Percentiles rank a stretch among this genome's conserved stretches.
Conservation (phyloP, 352 stramenopile species). For the Phytophthora europaea region DNA sequence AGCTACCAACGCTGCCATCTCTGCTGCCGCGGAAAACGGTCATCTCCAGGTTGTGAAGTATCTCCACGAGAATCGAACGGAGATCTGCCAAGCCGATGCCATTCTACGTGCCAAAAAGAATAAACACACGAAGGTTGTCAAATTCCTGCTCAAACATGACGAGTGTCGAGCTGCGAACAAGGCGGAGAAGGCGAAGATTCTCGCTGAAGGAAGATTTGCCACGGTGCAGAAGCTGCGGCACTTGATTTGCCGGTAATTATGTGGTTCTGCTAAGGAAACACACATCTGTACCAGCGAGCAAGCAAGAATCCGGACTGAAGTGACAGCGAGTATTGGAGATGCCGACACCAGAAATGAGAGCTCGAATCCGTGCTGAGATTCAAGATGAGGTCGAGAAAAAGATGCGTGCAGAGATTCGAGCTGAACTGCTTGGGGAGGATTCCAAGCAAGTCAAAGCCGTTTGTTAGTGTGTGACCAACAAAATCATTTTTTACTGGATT, state of each 20-base stretch:
- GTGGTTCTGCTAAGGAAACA: constrained; percentile 8
- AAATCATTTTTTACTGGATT: no score
- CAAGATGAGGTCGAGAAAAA: constrained; percentile 9
- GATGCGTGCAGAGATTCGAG: constrained; percentile 22
- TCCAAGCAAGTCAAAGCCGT: background rate
- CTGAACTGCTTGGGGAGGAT: constrained; percentile 13
- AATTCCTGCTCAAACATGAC: constrained; percentile 13
- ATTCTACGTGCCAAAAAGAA: constrained; percentile 14
- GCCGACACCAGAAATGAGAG: constrained; percentile 8
- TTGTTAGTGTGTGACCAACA: background rate
- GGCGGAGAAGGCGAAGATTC: background rate
- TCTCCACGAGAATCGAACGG: constrained; percentile 14
- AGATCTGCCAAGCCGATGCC: background rate
- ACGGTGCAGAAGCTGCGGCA: background rate
- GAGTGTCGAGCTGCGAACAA: constrained; percentile 17
- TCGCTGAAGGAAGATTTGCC: background rate
- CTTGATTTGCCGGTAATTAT: constrained; percentile 1
- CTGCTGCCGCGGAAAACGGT: constrained; percentile 19
- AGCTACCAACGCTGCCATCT: constrained; percentile 18
- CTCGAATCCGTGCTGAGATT: constrained; percentile 14
- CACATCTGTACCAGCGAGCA: constrained; percentile 11
- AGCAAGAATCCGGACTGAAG: constrained; percentile 12
- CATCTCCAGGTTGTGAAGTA: constrained; percentile 20
- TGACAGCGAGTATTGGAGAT: constrained; percentile 3
- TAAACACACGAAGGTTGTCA: constrained; percentile 2